Base-by-base conservation (phyloP, 2,329 filamentous ascomycete species). In the Ophiostoma sp. region DNA sequence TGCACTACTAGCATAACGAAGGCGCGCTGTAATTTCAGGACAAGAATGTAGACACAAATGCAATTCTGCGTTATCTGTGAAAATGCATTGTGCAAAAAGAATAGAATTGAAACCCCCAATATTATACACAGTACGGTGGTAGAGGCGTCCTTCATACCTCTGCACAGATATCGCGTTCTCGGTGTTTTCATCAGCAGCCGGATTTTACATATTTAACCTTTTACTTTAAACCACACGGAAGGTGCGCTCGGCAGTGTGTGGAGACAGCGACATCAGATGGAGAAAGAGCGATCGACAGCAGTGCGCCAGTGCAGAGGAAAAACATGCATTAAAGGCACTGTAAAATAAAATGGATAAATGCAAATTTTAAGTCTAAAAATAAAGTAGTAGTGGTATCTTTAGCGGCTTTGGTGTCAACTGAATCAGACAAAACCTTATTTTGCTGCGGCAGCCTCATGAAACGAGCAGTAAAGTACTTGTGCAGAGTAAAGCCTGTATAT, bases 121-220 rank as follows among this genome's bases (percentile, higher is more conserved):
- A 31, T 31, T 1, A 31, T 31, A 31, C 3, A 31, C 3, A 31
- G 27, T 31, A 31, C 27, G 27, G 27, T 31, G 27, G 27, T 31
- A 31, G 27, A 31, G 27, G 27, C 27, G 3, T 31, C 27, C 27
- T 1, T 31, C 27, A 31, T 3, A 31, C 27, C 27, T 31, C 27
- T 31, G 27, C 27, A 31, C 27, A 31, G 3, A 31, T 31, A 31
- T 31, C 3, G 27, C 27, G 27, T 11, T 54, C 48, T 57, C 52
- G 52, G 52, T 8, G 52, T 57, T 57, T 54, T 57, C 52, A 23
- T 8, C 52, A 57, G 44, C 44, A 48, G 13, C 52, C 52, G 52
- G 52, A 27, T 57, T 57, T 57, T 57, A 57, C 52, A 57, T 48
- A 57, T 11, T 57, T 57, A 57, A 57, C 17, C 52, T 27, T 57